These are phyloP conservation scores for Trichoderma parareesei DNA, from an alignment of 495 filamentous ascomycete species.

Conservation along the genomic window DNA sequence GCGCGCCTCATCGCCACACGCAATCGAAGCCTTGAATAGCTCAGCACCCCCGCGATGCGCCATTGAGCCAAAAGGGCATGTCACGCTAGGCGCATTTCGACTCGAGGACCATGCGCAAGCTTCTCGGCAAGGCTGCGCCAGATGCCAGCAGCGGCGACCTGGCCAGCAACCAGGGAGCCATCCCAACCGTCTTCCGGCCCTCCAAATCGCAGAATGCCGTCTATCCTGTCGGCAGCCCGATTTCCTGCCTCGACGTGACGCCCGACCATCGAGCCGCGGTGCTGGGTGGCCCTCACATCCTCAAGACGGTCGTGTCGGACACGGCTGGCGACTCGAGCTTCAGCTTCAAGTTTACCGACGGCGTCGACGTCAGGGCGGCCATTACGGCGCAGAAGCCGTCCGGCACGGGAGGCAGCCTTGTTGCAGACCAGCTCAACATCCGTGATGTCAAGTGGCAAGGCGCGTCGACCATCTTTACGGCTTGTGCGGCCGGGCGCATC, in stretches of 20 bases:
- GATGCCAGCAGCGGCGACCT: slow-evolving; percentile 21
- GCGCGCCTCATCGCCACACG: not conserved
- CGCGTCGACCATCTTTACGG: slow-evolving; percentile 30
- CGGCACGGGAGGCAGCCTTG: slow-evolving; percentile 43
- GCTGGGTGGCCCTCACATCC: slow-evolving; percentile 71
- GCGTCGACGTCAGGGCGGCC: slow-evolving; percentile 70
- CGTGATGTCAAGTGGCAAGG: slow-evolving; percentile 70
- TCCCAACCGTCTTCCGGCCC: slow-evolving; percentile 41
- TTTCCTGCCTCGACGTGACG: slow-evolving; percentile 70
- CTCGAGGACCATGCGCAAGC: slow-evolving; percentile 42
- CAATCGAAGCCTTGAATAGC: not conserved
- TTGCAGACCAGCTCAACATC: slow-evolving; percentile 68
- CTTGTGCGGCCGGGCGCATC: slow-evolving; percentile 14
- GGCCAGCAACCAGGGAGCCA: slow-evolving; percentile 22
- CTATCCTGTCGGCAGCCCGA: slow-evolving; percentile 64
- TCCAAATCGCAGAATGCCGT: slow-evolving; percentile 63
- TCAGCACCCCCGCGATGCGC: not conserved
- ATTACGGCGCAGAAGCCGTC: slow-evolving; percentile 61
- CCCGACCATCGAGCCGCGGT: slow-evolving; percentile 67
- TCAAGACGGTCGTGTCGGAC: slow-evolving; percentile 60
- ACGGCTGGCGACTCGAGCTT: not conserved
- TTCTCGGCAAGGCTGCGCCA: slow-evolving; percentile 37
- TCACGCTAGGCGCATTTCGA: slow-evolving; percentile 10
- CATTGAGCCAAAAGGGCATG: not conserved
- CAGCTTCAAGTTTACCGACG: slow-evolving; percentile 61